Evolutionary conservation across 768 basidiomycete genomes (phyloP), one percentile per base, ranked within the genome.

Genomic region (Calocybe gangraenosa): DNA sequence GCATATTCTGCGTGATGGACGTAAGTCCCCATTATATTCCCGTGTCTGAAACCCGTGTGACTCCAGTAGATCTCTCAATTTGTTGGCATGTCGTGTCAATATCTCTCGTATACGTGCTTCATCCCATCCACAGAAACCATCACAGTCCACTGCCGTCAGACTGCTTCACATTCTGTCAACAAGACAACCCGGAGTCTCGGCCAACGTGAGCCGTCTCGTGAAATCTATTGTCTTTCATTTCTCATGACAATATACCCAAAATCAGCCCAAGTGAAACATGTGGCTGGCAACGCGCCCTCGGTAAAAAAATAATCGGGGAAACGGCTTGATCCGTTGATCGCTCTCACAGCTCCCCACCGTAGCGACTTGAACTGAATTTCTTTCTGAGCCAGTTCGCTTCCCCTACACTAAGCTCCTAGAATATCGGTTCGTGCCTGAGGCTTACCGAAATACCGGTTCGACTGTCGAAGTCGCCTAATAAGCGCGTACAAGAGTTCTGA

Each of bases 271-370:
- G 37, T 39, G 25, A 45, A 45, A 39, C 44, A n/a, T 7, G 37
- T 39, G n/a, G 19, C 18, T 40, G 46, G 46, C 38, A 36, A 47
- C 46, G 22, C 46, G 31, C 14, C 37, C 19, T 28, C 46, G 46
- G 46, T 36, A 41, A 46, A 46, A 14, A 39, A 40, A n/a, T n/a
- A n/a, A 38, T 6, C 19, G 46, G 30, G 46, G 22, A 39, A 21
- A 39, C 46, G 38, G 38, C 13, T 28, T 47, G 46, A 47, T 47
- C 46, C 46, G 46, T n/a, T n/a, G n/a, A n/a, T n/a, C n/a, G n/a
- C n/a, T n/a, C n/a, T n/a, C n/a, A n/a, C n/a, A n/a, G n/a, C 40
- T 2, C 1, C 2, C 18, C 44, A 13, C 43, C 17, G 17, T 6
- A 37, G 17, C 18, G 44, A 36, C 30, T 45, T 30, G 33, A 25